Evolutionary conservation across 2,329 filamentous ascomycete species (phyloP).

Genomic region (Diaporthe vaccinii): DNA sequence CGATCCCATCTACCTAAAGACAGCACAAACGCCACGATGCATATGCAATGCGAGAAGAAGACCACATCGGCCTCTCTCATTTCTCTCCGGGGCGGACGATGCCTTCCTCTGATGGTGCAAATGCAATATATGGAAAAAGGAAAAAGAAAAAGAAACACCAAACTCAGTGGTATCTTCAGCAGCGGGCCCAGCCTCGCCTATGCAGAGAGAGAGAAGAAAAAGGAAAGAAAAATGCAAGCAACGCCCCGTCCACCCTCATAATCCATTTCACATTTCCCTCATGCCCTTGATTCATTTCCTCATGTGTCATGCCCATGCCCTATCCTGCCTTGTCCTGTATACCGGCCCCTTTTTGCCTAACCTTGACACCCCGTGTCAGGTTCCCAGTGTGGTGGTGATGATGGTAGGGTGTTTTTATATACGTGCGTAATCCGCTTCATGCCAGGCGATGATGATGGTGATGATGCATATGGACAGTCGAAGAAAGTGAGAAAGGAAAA

Average conservation of each 20-base stretch:
- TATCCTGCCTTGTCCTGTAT: conserved; percentile 1
- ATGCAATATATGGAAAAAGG: neutral
- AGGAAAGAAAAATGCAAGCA: neutral
- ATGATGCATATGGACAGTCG: conserved; percentile 29
- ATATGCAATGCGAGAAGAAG: conserved; percentile 23
- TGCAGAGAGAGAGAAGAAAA: neutral
- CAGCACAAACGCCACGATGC: conserved; percentile 9
- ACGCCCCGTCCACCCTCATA: conserved; percentile 19
- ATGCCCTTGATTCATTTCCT: conserved; percentile 15
- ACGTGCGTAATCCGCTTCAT: neutral
- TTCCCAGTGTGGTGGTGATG: conserved; percentile 12
- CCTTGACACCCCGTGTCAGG: neutral
- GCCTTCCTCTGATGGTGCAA: conserved; percentile 21
- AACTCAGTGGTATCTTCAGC: conserved; percentile 23
- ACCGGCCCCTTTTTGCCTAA: neutral
- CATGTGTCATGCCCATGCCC: neutral
- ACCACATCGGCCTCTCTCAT: neutral
- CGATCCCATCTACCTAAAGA: conserved; percentile 25
- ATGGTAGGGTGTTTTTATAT: neutral
- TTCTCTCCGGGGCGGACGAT: neutral
- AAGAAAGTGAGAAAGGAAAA: neutral
- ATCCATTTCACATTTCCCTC: conserved; percentile 8
- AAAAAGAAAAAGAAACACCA: neutral
- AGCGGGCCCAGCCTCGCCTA: conserved; percentile 30
- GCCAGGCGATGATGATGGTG: conserved; percentile 12